These are phyloP conservation scores for Penicillium manginii DNA, from an alignment of 495 filamentous ascomycete species.

Conservation along the genomic window DNA sequence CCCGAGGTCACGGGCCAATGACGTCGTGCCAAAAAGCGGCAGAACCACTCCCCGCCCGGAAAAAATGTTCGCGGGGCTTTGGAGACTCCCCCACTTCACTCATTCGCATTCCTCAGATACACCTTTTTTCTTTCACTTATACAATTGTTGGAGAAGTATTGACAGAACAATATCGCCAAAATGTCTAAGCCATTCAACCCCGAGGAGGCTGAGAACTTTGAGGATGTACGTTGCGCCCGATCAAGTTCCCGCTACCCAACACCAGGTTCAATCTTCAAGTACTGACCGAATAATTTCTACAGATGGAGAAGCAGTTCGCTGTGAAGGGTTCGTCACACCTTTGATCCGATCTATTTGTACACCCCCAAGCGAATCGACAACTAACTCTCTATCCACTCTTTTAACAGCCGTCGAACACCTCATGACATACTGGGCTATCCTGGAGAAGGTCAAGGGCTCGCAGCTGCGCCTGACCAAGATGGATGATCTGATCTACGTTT, in stretches of 20 bases:
- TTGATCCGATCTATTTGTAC: not conserved
- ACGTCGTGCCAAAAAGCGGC: constrained; percentile 33
- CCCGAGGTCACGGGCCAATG: constrained; percentile 11
- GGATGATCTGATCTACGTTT: constrained; percentile 90
- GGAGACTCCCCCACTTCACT: constrained; percentile 21
- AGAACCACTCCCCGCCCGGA: constrained; percentile 39
- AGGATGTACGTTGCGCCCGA: constrained; percentile 61
- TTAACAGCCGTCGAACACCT: constrained; percentile 82
- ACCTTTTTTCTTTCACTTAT: not conserved
- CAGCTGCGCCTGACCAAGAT: constrained; percentile 86
- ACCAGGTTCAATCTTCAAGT: constrained; percentile 1
- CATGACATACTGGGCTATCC: constrained; percentile 93
- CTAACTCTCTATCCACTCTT: not conserved
- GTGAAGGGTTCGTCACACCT: constrained; percentile 73
- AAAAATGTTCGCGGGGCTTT: constrained; percentile 40
- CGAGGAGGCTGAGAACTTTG: constrained; percentile 74
- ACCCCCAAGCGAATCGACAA: not conserved
- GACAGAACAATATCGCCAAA: constrained; percentile 23
- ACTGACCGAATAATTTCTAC: constrained; percentile 27
- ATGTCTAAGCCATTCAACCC: constrained; percentile 63
- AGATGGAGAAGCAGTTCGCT: constrained; percentile 99
- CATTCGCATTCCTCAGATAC: constrained; percentile 3
- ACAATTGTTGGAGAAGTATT: not conserved
- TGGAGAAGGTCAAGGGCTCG: constrained; percentile 86
- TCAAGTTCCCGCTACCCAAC: not conserved